phyloP scores from a whole-genome alignment of 2,329 filamentous ascomycete species.

The Nothopassalora personata region DNA sequence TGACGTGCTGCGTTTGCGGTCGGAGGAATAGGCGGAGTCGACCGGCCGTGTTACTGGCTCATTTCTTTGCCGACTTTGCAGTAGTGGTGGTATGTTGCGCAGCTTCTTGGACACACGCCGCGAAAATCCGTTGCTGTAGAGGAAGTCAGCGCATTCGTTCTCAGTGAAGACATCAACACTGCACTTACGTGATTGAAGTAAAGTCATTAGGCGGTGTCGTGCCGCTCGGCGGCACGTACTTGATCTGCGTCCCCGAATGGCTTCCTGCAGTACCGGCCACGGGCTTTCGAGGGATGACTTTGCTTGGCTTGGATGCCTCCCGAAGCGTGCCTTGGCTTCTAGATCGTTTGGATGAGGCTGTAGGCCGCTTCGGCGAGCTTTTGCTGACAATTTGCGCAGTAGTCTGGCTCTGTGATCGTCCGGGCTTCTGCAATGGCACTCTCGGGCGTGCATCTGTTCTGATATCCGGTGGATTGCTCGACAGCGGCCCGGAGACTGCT shows the following conservation, averaged over 20 bases:
- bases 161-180: background rate
- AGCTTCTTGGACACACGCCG: constrained; percentile 27
- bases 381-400: constrained; percentile 1
- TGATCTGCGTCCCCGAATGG: constrained; percentile 4
- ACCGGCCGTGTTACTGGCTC: constrained; percentile 6
- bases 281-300: constrained; percentile 5
- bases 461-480: constrained; percentile 24
- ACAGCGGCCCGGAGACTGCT: constrained; percentile 19
- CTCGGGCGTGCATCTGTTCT: background rate
- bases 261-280: background rate
- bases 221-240: background rate
- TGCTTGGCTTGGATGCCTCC: background rate
- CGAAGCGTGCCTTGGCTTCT: constrained; percentile 6
- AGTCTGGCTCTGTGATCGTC: constrained; percentile 15
- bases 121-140: constrained; percentile 22
- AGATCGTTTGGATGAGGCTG: constrained; percentile 10
- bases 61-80: constrained; percentile 1
- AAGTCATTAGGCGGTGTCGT: background rate
- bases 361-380: background rate
- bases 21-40: constrained; percentile 18
- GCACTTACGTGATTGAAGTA: background rate
- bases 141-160: constrained; percentile 1
- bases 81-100: constrained; percentile 17
- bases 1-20: constrained; percentile 10
- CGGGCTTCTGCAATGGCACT: background rate